Conservation (phyloP, 805 yeast species). For the Myxozyma melibiosi region DNA sequence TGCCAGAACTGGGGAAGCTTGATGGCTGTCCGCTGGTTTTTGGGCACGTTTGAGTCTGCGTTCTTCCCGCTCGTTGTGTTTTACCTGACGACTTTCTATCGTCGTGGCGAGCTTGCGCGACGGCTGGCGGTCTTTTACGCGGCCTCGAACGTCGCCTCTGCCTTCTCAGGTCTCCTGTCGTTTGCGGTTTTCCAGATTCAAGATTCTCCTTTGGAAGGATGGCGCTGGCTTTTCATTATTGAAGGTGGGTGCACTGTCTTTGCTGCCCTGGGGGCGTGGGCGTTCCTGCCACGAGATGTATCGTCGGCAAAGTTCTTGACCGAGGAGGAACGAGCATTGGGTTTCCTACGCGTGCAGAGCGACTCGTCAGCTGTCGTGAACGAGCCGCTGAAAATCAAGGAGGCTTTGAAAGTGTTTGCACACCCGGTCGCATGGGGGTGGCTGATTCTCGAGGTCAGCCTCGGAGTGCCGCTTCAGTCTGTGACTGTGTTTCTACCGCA, state of each 20-base stretch:
- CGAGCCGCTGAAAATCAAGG: constrained; percentile 45
- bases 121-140: constrained; percentile 54
- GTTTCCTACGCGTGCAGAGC: constrained; percentile 46
- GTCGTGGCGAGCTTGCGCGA: constrained; percentile 52
- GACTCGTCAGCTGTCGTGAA: constrained; percentile 51
- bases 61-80: constrained; percentile 43
- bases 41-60: constrained; percentile 58
- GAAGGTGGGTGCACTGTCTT: constrained; percentile 50
- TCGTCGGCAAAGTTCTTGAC: constrained; percentile 45
- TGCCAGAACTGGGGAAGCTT: constrained; percentile 50
- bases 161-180: constrained; percentile 60
- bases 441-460: constrained; percentile 50
- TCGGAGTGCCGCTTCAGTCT: constrained; percentile 53
- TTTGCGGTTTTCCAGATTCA: constrained; percentile 54
- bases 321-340: constrained; percentile 48
- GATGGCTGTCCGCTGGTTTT: constrained; percentile 51
- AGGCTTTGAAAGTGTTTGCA: constrained; percentile 49
- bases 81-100: constrained; percentile 52
- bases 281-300: constrained; percentile 47
- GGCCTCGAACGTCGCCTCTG: constrained; percentile 57
- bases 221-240: constrained; percentile 53
- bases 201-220: constrained; percentile 46
- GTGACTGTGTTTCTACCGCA: constrained; percentile 46
- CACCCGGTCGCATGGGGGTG: constrained; percentile 52
- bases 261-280: constrained; percentile 36